These are phyloP conservation scores for Colletotrichum musicola DNA, from an alignment of 2,329 filamentous ascomycete genomes.

Conservation along the genomic window DNA sequence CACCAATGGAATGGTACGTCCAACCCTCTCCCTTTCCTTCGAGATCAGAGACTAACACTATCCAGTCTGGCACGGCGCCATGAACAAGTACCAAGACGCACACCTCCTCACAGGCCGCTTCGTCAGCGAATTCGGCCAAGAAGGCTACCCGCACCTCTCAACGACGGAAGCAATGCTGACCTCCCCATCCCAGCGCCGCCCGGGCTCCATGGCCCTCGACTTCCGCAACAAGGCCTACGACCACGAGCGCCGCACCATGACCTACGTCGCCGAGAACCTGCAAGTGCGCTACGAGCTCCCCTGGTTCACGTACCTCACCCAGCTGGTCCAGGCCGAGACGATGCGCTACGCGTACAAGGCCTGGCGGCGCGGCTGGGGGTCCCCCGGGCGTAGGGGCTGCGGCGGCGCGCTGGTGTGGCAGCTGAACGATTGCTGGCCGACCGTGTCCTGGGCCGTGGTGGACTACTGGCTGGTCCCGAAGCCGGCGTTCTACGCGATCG, in stretches of 20 bases:
- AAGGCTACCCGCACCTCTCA: constrained; percentile 80
- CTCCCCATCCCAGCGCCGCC: constrained; percentile 63
- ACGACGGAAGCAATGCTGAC: constrained; percentile 78
- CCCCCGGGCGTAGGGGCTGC: constrained; percentile 68
- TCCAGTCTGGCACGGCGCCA: constrained; percentile 80
- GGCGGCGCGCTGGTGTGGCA: constrained; percentile 77
- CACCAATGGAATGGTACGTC: constrained; percentile 78
- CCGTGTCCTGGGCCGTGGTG: constrained; percentile 74
- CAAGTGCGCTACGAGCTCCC: constrained; percentile 66
- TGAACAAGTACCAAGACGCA: constrained; percentile 84
- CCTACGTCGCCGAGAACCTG: constrained; percentile 83
- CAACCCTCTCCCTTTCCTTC: constrained; percentile 7
- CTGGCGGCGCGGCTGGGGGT: constrained; percentile 74
- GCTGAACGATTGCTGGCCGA: constrained; percentile 78
- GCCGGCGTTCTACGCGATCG: constrained; percentile 51
- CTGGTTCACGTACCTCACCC: constrained; percentile 81
- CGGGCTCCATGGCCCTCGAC: constrained; percentile 80
- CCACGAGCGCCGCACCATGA: constrained; percentile 79
- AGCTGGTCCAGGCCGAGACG: constrained; percentile 66
- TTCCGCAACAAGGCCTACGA: constrained; percentile 88
- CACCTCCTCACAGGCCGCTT: constrained; percentile 79
- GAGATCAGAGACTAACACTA: background rate
- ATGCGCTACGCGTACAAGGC: constrained; percentile 64
- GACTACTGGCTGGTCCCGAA: constrained; percentile 39
- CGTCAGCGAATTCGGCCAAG: constrained; percentile 87